Percentiles rank a stretch among this genome's conserved stretches.
phyloP scores from a whole-genome alignment of 345 rosid species.

The Eucalyptus tenuipes region DNA sequence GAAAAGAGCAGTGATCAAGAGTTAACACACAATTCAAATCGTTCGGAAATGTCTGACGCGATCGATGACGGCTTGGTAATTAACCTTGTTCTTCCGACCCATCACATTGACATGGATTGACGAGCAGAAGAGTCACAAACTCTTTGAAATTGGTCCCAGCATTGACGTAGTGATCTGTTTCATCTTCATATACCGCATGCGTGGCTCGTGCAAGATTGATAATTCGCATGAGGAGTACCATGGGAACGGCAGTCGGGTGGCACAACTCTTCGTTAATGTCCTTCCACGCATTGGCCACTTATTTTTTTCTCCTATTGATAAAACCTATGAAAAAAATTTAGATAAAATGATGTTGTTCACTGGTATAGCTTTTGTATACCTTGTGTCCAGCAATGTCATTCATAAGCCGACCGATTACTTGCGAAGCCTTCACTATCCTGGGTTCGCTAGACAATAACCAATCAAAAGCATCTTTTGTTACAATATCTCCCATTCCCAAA shows the following conservation, averaged over 20 bases:
- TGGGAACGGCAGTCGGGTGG: not conserved
- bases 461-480: not conserved
- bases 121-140: not conserved
- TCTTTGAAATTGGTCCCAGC: not conserved
- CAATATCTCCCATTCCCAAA: not conserved
- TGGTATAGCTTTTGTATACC: not conserved
- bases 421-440: not conserved
- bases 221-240: not conserved
- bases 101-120: not conserved
- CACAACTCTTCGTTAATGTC: slow-evolving; percentile 4
- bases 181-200: slow-evolving; percentile 4
- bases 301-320: not conserved
- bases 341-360: not conserved
- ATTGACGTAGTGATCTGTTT: not conserved
- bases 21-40: not conserved
- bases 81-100: not conserved
- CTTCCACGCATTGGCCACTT: slow-evolving; percentile 4
- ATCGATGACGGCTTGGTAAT: not conserved
- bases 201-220: slow-evolving; percentile 1
- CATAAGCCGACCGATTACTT: not conserved
- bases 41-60: not conserved
- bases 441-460: not conserved
- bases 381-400: not conserved
- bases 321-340: not conserved
- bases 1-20: not conserved